Conservation (phyloP, 371 early-diverging fungal species). For the Capniomyces stellatus region DNA sequence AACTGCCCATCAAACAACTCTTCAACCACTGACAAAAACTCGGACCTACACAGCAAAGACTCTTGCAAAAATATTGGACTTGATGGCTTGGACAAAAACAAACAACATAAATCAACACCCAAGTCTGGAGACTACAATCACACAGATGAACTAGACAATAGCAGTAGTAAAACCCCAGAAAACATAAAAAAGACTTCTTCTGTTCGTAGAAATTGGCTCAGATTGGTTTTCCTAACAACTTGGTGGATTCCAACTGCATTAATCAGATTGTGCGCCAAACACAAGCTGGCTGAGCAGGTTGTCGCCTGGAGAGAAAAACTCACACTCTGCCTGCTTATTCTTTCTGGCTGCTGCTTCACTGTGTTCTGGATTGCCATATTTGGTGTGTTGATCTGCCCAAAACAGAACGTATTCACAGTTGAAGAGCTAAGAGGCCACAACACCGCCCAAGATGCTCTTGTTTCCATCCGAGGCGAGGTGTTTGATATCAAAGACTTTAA, state of each 20-base stretch:
- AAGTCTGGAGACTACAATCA: no score
- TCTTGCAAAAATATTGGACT: no score
- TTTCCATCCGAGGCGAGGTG: slow-evolving; percentile 53
- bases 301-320: slow-evolving; percentile 96
- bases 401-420: slow-evolving; percentile 43
- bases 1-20: no score
- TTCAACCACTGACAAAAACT: no score
- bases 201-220: slow-evolving; percentile 64
- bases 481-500: slow-evolving; percentile 45
- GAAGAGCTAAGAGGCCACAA: slow-evolving; percentile 33
- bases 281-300: slow-evolving; percentile 64
- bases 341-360: slow-evolving; percentile 54
- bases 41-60: no score
- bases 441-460: slow-evolving; percentile 30
- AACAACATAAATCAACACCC: no score
- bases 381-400: slow-evolving; percentile 74
- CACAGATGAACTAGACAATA: no score
- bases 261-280: slow-evolving; percentile 41
- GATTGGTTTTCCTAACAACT: slow-evolving; percentile 61
- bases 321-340: slow-evolving; percentile 72
- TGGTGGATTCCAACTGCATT: slow-evolving; percentile 70
- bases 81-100: no score
- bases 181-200: no score
- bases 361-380: slow-evolving; percentile 82
- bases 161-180: no score